phyloP scores from a whole-genome alignment of 2,329 filamentous ascomycete genomes.

The Orbilia blumenaviensis region DNA sequence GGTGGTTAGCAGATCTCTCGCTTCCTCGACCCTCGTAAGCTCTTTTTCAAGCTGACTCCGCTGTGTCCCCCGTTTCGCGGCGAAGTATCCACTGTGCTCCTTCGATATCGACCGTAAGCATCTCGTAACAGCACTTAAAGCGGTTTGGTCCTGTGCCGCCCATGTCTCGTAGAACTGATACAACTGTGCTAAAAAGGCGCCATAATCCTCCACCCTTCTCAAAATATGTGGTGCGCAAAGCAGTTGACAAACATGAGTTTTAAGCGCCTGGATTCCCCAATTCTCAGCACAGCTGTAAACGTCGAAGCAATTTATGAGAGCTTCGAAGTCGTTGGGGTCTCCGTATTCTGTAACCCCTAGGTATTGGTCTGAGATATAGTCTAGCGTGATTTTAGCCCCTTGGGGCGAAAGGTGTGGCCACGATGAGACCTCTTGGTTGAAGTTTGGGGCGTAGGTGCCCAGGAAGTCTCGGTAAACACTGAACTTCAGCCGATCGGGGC shows the following conservation, averaged over 20 bases:
- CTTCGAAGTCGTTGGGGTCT: not conserved
- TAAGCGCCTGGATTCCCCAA: conserved; percentile 19
- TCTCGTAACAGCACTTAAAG: not conserved
- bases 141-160: not conserved
- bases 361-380: not conserved
- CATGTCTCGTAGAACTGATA: conserved; percentile 8
- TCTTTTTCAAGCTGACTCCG: not conserved
- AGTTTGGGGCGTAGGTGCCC: conserved; percentile 9
- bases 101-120: not conserved
- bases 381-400: conserved; percentile 9
- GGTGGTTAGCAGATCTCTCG: conserved; percentile 6
- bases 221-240: not conserved
- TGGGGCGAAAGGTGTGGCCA: conserved; percentile 14
- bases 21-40: not conserved
- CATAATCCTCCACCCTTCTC: not conserved
- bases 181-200: conserved; percentile 15
- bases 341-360: not conserved
- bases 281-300: conserved; percentile 17
- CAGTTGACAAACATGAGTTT: conserved; percentile 1
- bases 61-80: not conserved
- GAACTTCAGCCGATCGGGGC: conserved; percentile 5
- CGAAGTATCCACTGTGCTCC: not conserved
- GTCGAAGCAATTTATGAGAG: conserved; percentile 16
- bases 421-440: not conserved
- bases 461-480: not conserved